A percentile compares a stretch with the other conserved stretches of the same genome.
Evolutionary conservation across 2,329 filamentous ascomycete genomes (phyloP).

Genomic region (Aspergillus spinulosporus): DNA sequence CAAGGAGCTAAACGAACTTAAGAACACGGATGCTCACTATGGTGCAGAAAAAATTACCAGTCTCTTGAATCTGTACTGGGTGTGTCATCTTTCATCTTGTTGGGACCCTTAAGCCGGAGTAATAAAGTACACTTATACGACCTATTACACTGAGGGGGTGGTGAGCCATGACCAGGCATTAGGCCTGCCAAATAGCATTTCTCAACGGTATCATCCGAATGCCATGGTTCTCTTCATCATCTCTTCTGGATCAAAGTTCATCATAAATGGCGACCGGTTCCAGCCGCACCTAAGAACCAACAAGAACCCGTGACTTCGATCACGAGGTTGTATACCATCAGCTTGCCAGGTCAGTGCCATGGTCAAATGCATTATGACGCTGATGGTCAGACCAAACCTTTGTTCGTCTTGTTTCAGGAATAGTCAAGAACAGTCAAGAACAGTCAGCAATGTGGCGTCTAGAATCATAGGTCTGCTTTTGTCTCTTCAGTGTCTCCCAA

Average conservation of each 20-base stretch:
- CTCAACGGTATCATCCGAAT: slow-evolving; percentile 16
- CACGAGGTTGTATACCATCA: slow-evolving; percentile 20
- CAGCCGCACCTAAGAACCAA: slow-evolving; percentile 3
- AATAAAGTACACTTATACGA: slow-evolving; percentile 2
- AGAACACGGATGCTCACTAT: not conserved
- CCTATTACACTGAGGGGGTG: slow-evolving; percentile 23
- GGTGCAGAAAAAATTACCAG: not conserved
- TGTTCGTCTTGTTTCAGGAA: not conserved
- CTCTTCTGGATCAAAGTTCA: slow-evolving; percentile 9
- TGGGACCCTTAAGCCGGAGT: not conserved
- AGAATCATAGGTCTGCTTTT: not conserved
- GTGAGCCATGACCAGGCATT: slow-evolving; percentile 4
- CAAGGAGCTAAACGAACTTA: not conserved
- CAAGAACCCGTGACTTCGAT: slow-evolving; percentile 9
- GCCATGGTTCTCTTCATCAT: slow-evolving; percentile 13
- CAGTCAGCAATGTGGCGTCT: not conserved
- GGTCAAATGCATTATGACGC: slow-evolving; percentile 6
- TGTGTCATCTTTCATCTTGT: not conserved
- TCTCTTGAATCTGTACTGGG: not conserved
- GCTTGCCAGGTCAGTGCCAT: slow-evolving; percentile 18
- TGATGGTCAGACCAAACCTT: slow-evolving; percentile 1
- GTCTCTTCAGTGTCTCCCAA: not conserved
- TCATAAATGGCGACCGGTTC: slow-evolving; percentile 4
- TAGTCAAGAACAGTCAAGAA: too few species aligned
- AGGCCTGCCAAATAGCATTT: slow-evolving; percentile 13